Conservation (phyloP, 768 basidiomycete species). For the Kwoniella dendrophila region DNA sequence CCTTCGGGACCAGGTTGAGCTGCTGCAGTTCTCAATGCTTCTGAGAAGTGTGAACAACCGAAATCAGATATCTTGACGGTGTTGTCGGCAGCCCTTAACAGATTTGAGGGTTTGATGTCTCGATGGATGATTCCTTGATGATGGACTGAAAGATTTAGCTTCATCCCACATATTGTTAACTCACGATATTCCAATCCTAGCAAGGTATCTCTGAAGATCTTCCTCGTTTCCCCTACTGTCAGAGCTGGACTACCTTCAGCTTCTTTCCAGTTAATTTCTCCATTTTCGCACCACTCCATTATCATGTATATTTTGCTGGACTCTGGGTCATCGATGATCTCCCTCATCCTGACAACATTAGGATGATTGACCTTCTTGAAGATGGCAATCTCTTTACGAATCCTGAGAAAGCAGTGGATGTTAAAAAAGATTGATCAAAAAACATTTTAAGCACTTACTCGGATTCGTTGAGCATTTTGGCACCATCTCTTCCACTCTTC, state of each 20-base stretch:
- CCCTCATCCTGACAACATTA: constrained; percentile 82
- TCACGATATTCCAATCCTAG: constrained; percentile 91
- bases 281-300: constrained; percentile 94
- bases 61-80: constrained; percentile 98
- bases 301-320: constrained; percentile 91
- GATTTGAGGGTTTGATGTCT: constrained; percentile 98
- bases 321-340: constrained; percentile 91
- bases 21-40: constrained; percentile 76
- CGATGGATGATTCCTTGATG: constrained; percentile 98
- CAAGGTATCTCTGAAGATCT: constrained; percentile 88
- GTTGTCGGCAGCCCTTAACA: constrained; percentile 82
- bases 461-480: constrained; percentile 45
- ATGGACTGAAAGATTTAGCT: constrained; percentile 68
- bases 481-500: constrained; percentile 34
- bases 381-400: constrained; percentile 91
- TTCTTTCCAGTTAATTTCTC: constrained; percentile 88
- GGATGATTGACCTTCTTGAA: constrained; percentile 96
- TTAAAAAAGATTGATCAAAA: background rate
- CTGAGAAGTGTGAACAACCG: constrained; percentile 94
- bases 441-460: constrained; percentile 34
- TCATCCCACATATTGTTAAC: constrained; percentile 54
- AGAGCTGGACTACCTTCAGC: constrained; percentile 70
- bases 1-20: constrained; percentile 58
- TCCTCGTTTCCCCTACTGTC: constrained; percentile 76
- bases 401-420: constrained; percentile 59